Base-by-base conservation (phyloP, 164 flowering plant species). In the Paratinospora sagittata region DNA sequence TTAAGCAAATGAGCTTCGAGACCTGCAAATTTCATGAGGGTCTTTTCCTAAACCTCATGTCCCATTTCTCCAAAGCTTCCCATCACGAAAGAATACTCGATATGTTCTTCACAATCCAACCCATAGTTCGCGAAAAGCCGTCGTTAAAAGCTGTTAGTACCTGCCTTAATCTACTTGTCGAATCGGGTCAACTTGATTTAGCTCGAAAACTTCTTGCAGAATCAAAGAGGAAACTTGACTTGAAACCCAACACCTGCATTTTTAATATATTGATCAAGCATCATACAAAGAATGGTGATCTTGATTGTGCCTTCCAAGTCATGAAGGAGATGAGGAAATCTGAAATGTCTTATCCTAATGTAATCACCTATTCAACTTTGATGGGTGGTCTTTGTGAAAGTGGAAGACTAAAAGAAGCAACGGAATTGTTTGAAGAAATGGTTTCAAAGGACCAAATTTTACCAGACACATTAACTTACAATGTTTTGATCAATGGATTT, bases 351-450 rank as follows among this genome's bases (percentile, higher is more conserved):
- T 76, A 66, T 60, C 99, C 98, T 2, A 92, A 92, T 78, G 58
- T 89, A 79, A 85, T 95, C 65, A 91, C 97, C 3, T 92, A 90
- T 81, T 90, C 97, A 19, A 95, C 99, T 41, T 64, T 95, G 71
- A 89, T 95, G 76, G 86, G 81, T 69, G 91, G 93, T 58, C 84
- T 91, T 13, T 87, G 96, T 73, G 68, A 67, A 66, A 74, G 67
- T 61, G 91, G 90, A 60, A 84, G 77, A 69, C 77, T 92, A 17
- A 72, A 83, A 76, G 93, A 92, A 72, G 99, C 99, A 3, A 24
- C 90, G n/a, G 81, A 87, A 17, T 64, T 95, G 74, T 91, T 95
- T 74, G 99, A 95, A 81, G 88, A 90, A 64, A 95, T 95, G 97
- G 79, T 95, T 27, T 82, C 93, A 0, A 82, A 83, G 78, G 85